These are phyloP conservation scores for Zygnema cylindricum DNA, from an alignment of 139 green algal genomes.

Conservation along the genomic window DNA sequence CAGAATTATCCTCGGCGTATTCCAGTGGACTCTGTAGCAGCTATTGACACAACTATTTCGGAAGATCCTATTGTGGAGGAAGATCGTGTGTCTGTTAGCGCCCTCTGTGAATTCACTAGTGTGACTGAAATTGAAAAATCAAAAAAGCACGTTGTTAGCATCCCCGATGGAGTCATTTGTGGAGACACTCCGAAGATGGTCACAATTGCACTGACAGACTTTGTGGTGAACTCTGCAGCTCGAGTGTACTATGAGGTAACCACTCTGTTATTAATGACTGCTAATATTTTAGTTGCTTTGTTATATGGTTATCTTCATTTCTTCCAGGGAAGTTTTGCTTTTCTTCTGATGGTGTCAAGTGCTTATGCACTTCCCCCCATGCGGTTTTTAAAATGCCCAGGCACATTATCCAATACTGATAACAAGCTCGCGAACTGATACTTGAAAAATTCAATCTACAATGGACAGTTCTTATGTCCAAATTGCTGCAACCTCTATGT, in stretches of 20 bases:
- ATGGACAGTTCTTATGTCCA: too few species aligned
- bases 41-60: conserved; percentile 34
- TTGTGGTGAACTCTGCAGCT: conserved; percentile 45
- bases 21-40: conserved; percentile 18
- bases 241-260: conserved; percentile 43
- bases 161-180: conserved; percentile 21
- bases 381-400: too few species aligned
- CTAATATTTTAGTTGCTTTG: too few species aligned
- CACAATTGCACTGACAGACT: conserved; percentile 39
- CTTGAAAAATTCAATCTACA: too few species aligned
- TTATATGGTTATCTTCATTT: too few species aligned
- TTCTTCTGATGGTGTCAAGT: too few species aligned
- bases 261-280: too few species aligned
- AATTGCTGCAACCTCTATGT: too few species aligned
- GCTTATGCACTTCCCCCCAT: too few species aligned
- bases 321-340: too few species aligned
- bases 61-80: conserved; percentile 10
- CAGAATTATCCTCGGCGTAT: conserved; percentile 25
- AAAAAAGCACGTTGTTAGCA: neutral
- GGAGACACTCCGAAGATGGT: conserved; percentile 43
- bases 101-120: conserved; percentile 23
- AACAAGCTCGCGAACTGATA: neutral
- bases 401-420: neutral
- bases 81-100: conserved; percentile 24
- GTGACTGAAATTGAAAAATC: neutral